phyloP scores from a whole-genome alignment of 1,284 basidiomycete species.

The Apiotrichum gracile region DNA sequence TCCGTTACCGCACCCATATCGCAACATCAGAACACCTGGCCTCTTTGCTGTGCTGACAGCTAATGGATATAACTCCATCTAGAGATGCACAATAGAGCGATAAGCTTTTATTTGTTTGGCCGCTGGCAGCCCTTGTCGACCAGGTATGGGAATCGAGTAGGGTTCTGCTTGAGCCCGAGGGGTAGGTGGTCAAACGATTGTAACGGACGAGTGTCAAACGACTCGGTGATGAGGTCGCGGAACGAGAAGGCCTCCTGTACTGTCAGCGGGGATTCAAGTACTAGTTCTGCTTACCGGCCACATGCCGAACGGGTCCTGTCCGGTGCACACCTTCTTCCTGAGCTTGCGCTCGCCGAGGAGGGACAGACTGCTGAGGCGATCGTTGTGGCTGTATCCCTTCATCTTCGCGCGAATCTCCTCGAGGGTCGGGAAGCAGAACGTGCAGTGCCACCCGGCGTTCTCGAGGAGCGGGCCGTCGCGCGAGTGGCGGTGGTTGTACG shows the following conservation, averaged over 20 bases:
- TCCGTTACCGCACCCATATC: no score
- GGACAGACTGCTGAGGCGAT: constrained; percentile 18
- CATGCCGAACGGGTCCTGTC: constrained; percentile 29
- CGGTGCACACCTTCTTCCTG: constrained; percentile 20
- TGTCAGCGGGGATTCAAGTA: background rate
- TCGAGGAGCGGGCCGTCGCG: constrained; percentile 53
- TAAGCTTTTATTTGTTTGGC: background rate
- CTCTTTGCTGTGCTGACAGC: no score
- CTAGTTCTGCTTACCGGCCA: constrained; percentile 20
- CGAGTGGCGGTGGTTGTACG: constrained; percentile 32
- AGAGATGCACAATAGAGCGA: no score
- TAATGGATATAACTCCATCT: no score
- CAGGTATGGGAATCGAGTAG: constrained; percentile 20
- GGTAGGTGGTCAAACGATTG: constrained; percentile 19
- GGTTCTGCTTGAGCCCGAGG: constrained; percentile 15
- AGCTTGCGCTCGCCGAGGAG: constrained; percentile 12
- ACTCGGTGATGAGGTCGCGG: background rate
- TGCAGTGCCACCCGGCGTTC: constrained; percentile 55
- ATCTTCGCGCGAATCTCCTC: constrained; percentile 29
- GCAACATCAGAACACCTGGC: no score
- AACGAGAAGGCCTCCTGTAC: constrained; percentile 26
- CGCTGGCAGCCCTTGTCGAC: constrained; percentile 22
- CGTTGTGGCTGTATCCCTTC: constrained; percentile 30
- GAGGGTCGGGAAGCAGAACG: constrained; percentile 27
- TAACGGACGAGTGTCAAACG: background rate